phyloP scores from a whole-genome alignment of 208 protist species.

The Trypanosoma conorhini region DNA sequence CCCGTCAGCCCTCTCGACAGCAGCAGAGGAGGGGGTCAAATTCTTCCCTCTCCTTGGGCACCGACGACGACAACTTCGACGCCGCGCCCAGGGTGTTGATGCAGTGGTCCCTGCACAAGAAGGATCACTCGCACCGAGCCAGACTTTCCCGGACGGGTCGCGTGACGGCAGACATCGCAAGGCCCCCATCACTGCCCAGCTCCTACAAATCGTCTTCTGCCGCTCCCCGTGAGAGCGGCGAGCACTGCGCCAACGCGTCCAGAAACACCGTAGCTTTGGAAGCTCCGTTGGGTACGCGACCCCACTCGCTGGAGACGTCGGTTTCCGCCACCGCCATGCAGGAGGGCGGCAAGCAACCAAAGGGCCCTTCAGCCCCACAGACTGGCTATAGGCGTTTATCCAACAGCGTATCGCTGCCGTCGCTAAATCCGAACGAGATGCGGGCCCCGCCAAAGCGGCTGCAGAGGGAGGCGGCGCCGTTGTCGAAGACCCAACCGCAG shows the following conservation, averaged over 20 bases:
- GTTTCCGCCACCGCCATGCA: neutral
- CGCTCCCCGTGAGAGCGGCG: neutral
- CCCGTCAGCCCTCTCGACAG: neutral
- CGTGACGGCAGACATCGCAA: neutral
- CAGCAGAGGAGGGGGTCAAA: neutral
- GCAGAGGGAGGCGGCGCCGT: neutral
- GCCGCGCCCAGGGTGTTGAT: neutral
- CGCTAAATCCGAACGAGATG: neutral
- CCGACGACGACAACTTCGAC: neutral
- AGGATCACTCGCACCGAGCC: slow-evolving; percentile 18
- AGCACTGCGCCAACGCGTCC: neutral
- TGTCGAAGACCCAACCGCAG: neutral
- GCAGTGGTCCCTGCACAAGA: slow-evolving; percentile 16
- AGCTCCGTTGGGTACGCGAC: neutral
- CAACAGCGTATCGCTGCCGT: neutral
- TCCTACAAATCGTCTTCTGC: neutral
- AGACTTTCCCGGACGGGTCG: slow-evolving; percentile 19
- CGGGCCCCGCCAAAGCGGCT: neutral
- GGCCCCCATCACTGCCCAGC: neutral
- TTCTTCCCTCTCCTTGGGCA: neutral
- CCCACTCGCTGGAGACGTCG: neutral
- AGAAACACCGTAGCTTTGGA: neutral
- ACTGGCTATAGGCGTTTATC: neutral
- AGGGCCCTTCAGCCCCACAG: neutral
- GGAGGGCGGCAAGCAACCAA: neutral